Percentiles rank a stretch among this genome's conserved stretches.
These are phyloP conservation scores for Elsinoe ampelina DNA, from an alignment of 2,329 filamentous ascomycete genomes.

Conservation along the genomic window DNA sequence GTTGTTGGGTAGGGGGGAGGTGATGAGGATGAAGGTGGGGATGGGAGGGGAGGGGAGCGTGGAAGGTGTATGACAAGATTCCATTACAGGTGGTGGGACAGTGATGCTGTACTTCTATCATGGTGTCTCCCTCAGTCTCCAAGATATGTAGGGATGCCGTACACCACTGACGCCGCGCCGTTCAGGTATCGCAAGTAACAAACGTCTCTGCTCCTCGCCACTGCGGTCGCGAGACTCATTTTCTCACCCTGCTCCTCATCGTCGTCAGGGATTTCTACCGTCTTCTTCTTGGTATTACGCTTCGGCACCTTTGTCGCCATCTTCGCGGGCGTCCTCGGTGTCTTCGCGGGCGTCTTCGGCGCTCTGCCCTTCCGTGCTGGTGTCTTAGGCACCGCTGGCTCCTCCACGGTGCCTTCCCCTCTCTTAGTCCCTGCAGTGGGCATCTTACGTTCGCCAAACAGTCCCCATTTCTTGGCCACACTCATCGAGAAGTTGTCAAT, in stretches of 20 bases:
- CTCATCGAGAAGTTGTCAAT: conserved; percentile 83
- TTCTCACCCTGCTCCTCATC: conserved; percentile 26
- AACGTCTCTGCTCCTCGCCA: conserved; percentile 62
- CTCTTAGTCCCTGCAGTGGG: not conserved
- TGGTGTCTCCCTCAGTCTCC: conserved; percentile 21
- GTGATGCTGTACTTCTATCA: not conserved
- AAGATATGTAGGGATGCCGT: conserved; percentile 87
- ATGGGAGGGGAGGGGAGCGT: not conserved
- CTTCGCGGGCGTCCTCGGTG: conserved; percentile 25
- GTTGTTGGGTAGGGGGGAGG: conserved; percentile 2
- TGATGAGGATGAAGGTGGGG: not conserved
- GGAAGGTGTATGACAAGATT: not conserved
- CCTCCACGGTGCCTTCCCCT: conserved; percentile 23
- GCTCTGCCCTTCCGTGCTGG: conserved; percentile 20
- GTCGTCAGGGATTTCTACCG: conserved; percentile 22
- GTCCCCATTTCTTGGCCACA: conserved; percentile 77
- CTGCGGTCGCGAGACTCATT: conserved; percentile 63
- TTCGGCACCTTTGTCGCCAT: conserved; percentile 22
- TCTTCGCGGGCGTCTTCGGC: conserved; percentile 26
- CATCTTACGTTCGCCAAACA: conserved; percentile 33
- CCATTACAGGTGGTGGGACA: not conserved
- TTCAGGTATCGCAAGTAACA: conserved; percentile 88
- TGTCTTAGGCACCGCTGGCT: conserved; percentile 23
- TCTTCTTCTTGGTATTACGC: conserved; percentile 24
- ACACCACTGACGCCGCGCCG: conserved; percentile 85